phyloP scores from a whole-genome alignment of 148 eudicot genomes.

The Rhododendron molle region DNA sequence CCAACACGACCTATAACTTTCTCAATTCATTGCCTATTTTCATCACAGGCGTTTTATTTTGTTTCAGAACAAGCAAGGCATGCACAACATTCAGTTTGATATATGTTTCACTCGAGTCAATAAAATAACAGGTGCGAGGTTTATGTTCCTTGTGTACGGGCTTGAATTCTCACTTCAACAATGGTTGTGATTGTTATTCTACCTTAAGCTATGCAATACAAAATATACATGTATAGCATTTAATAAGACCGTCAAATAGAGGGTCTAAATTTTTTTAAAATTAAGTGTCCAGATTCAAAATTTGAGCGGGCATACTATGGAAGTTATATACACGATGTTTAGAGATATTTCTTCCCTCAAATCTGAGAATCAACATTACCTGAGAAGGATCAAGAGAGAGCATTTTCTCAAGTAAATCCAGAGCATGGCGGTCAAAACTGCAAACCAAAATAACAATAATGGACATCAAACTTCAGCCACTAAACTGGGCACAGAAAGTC shows the following conservation, averaged over 20 bases:
- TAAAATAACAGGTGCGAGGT: not conserved
- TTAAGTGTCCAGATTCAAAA: not conserved
- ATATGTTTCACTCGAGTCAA: not conserved
- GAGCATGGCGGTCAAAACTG: conserved; percentile 73
- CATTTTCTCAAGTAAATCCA: conserved; percentile 78
- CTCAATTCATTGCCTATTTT: not conserved
- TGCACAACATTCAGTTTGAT: not conserved
- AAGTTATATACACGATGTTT: not conserved
- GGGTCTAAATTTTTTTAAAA: not conserved
- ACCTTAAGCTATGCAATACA: not conserved
- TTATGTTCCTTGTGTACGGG: not conserved
- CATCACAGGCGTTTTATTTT: not conserved
- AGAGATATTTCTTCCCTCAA: not conserved
- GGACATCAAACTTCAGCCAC: conserved; percentile 5
- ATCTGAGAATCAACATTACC: conserved; percentile 30
- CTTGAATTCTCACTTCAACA: not conserved
- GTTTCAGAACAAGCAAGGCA: not conserved
- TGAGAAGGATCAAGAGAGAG: conserved; percentile 75
- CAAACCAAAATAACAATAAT: conserved; percentile 6
- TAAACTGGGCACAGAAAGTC: not conserved
- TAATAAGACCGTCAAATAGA: not conserved
- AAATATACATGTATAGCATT: not conserved
- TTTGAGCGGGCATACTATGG: not conserved
- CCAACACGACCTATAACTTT: not conserved
- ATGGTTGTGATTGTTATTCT: not conserved